Base-by-base conservation (phyloP, 371 early-diverging fungal species). In the Circinella umbellata region DNA sequence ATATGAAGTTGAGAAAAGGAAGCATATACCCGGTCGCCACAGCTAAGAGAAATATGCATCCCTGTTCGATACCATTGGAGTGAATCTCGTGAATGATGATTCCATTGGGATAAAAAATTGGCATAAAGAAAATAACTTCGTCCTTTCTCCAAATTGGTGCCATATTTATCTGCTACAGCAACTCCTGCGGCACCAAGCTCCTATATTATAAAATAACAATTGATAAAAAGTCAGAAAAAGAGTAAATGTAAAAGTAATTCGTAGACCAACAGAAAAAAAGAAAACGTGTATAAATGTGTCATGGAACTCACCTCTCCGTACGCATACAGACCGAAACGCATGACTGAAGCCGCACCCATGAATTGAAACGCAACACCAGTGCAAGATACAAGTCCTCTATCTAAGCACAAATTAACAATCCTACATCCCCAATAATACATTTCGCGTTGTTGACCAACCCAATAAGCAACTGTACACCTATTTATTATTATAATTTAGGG, bases 1-100 rank as follows among this genome's bases (percentile, higher is more conserved):
- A 78, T 61, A 42, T 80, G 81, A 3, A 81, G 10, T 20, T 78
- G 78, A 0, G 74, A 38, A 48, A 76, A 83, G 0, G 81, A 74
- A 10, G 73, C 70, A 68, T 79, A 83, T 34, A 83, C 79, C 35
- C 81, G 75, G 53, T 83, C 84, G 34, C 84, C 84, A 1, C 77
- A 74, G 0, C 80, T 64, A 17, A 75, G 34, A 7, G 72, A 72
- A 1, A 72, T 64, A 0, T 63, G 63, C 17, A 72, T 34, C 14
- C 60, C 68, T 4, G 72, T 39, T 6, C 70, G 61, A 35, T 63
- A 73, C 35, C 65, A 63, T 17, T 72, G 62, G 0, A 76, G 57
- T 4, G 71, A 57, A 11, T 81, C 81, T 18, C 63, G 48, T 3
- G 71, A 47, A 54, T 81, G 81, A 48, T 75, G 61, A 37, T 78